These are phyloP conservation scores for Boletales sp. DNA, from an alignment of 768 basidiomycete genomes.

Conservation along the genomic window DNA sequence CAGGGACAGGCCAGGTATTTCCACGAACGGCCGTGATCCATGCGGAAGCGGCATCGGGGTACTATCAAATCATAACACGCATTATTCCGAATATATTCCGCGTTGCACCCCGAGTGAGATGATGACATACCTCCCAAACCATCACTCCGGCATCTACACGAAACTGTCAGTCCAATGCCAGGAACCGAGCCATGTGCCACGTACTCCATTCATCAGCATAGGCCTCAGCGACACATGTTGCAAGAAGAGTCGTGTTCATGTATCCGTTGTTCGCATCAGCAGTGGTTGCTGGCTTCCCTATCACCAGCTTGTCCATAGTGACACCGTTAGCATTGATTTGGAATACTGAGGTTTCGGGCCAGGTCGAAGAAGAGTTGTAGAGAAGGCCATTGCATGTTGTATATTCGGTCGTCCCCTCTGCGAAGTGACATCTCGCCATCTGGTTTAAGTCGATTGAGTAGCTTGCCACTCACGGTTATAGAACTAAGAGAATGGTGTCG, in stretches of 20 bases:
- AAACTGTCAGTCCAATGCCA: neutral
- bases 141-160: slow-evolving; percentile 35
- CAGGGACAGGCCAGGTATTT: neutral
- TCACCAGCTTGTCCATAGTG: slow-evolving; percentile 59
- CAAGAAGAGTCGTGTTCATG: slow-evolving; percentile 52
- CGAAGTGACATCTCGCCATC: neutral
- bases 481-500: slow-evolving; percentile 2
- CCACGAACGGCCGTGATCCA: slow-evolving; percentile 26
- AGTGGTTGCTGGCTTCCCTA: slow-evolving; percentile 62
- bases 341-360: slow-evolving; percentile 40
- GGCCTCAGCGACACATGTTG: slow-evolving; percentile 57
- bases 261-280: slow-evolving; percentile 51
- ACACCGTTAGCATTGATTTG: slow-evolving; percentile 54
- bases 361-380: slow-evolving; percentile 34
- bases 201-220: neutral
- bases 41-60: slow-evolving; percentile 33
- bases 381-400: slow-evolving; percentile 38
- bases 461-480: slow-evolving; percentile 11
- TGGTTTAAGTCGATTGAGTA: neutral
- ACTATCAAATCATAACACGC: slow-evolving; percentile 14
- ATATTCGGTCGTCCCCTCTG: slow-evolving; percentile 37
- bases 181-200: neutral
- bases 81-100: too few species aligned
- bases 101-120: neutral
- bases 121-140: slow-evolving; percentile 31